phyloP scores from a whole-genome alignment of 352 stramenopile genomes.

The Phytophthora pluvialis region DNA sequence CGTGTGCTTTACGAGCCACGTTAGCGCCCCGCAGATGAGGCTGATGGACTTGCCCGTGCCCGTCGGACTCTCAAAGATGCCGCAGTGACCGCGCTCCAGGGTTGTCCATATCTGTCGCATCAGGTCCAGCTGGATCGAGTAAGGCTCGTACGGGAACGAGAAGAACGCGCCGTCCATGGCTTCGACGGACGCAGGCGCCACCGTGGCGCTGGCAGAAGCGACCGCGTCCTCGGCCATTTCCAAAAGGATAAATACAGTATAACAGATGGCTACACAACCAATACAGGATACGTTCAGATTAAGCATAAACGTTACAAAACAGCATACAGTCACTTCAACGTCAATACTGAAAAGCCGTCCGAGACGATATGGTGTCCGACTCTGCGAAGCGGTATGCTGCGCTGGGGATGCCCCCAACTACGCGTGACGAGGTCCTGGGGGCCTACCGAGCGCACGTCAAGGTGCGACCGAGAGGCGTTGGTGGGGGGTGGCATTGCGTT shows the following conservation, averaged over 20 bases:
- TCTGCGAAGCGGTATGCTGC: conserved; percentile 6
- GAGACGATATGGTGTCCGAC: conserved; percentile 1
- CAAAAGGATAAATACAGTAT: neutral
- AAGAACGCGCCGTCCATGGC: conserved; percentile 69
- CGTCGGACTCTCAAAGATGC: conserved; percentile 93
- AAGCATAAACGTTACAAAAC: neutral
- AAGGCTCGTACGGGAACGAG: conserved; percentile 91
- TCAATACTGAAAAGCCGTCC: conserved; percentile 8
- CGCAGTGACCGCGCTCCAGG: conserved; percentile 82
- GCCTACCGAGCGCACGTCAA: conserved; percentile 54
- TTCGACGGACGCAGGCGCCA: neutral
- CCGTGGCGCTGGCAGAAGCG: neutral
- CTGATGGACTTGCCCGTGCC: conserved; percentile 94
- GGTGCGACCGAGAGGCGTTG: conserved; percentile 5
- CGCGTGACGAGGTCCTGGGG: conserved; percentile 51
- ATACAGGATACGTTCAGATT: neutral
- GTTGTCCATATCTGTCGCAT: conserved; percentile 89
- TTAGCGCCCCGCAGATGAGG: conserved; percentile 89
- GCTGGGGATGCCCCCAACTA: neutral
- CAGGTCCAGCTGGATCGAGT: conserved; percentile 89
- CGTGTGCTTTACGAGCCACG: conserved; percentile 82
- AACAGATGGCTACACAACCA: neutral
- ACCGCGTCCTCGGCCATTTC: conserved; percentile 8
- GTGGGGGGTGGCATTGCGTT: neutral
- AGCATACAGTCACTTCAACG: conserved; percentile 9